Evolutionary conservation across 495 filamentous ascomycete genomes (phyloP), one percentile per base, ranked within the genome.

Genomic region (Eremomyces bilateralis): DNA sequence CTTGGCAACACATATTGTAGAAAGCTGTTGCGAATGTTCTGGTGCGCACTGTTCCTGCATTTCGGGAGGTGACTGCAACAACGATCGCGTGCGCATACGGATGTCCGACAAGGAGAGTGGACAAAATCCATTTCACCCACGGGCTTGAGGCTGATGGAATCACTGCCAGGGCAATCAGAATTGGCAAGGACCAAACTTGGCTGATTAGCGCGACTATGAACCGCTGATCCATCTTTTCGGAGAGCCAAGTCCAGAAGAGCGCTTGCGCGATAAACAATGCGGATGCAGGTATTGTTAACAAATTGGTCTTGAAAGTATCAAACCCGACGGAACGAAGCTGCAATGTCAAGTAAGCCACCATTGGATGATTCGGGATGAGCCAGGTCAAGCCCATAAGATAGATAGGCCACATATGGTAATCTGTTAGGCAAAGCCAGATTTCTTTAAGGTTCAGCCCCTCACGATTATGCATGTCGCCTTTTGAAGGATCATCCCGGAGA

Each of bases 101-200:
- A 21, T 42, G 24, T 13, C 44, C 47, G 38, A 47, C 47, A 6
- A 50, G 5, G 8, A 50, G 33, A 10, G 37, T 43, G 12, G 38
- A 38, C 1, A 47, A 24, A n/a, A 33, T 18, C 24, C 33, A 47
- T 13, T 36, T 35, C 3, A 30, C 36, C 47, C 44, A 50, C n/a
- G 27, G 25, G 3, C 34, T 36, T n/a, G 34, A 17, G 1, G 3
- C 5, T 1, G 36, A 36, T 1, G 62, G 58, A 10, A 67, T 36
- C 15, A 60, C 41, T 15, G 56, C 54, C 3, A 73, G 48, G 0
- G 65, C 60, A 21, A 71, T 49, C 5, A 76, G 40, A 22, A 67
- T 50, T 0, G 71, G 69, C 1, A 78, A 45, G 0, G 55, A 52
- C 64, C 65, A 78, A 27, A 76, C 44, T 18, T 67, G 62, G 20